phyloP scores from a whole-genome alignment of 2,329 filamentous ascomycete genomes.

The Curvularia sp. region DNA sequence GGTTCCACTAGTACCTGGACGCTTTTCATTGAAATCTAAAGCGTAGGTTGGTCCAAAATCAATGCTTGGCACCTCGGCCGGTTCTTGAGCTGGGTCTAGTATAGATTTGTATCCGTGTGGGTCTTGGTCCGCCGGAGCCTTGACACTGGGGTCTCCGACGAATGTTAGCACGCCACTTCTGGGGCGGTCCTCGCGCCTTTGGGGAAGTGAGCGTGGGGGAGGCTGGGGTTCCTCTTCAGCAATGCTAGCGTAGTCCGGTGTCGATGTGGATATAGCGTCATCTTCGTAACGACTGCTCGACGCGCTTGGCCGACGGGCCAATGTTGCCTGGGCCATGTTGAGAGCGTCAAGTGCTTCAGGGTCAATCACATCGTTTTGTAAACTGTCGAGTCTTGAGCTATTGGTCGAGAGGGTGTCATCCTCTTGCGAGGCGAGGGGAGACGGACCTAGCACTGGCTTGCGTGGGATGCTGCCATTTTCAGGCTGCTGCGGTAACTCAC shows the following conservation, averaged over 20 bases:
- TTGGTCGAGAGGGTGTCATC: slow-evolving; percentile 47
- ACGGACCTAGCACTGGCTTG: slow-evolving; percentile 55
- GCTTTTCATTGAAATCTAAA: slow-evolving; percentile 64
- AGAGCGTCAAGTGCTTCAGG: slow-evolving; percentile 55
- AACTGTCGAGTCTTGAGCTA: slow-evolving; percentile 55
- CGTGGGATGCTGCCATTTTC: slow-evolving; percentile 43
- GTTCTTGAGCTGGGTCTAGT: slow-evolving; percentile 21
- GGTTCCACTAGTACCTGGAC: slow-evolving; percentile 64
- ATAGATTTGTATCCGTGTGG: slow-evolving; percentile 56
- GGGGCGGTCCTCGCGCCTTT: slow-evolving; percentile 70
- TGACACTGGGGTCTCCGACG: slow-evolving; percentile 65
- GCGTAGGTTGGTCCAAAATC: slow-evolving; percentile 88
- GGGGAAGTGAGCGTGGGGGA: slow-evolving; percentile 48
- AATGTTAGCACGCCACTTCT: slow-evolving; percentile 82
- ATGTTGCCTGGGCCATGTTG: slow-evolving; percentile 33
- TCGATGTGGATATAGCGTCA: slow-evolving; percentile 68
- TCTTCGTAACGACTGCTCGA: slow-evolving; percentile 67
- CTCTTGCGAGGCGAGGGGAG: slow-evolving; percentile 47
- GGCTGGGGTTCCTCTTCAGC: slow-evolving; percentile 41
- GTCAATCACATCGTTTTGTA: slow-evolving; percentile 55
- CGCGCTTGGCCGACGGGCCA: slow-evolving; percentile 45
- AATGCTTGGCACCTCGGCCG: slow-evolving; percentile 71
- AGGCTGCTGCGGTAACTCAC: slow-evolving; percentile 36
- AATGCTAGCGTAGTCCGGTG: slow-evolving; percentile 81
- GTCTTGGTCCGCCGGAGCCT: slow-evolving; percentile 52